Evolutionary conservation across 345 rosid species (phyloP).

Genomic region (Garcia nutans): DNA sequence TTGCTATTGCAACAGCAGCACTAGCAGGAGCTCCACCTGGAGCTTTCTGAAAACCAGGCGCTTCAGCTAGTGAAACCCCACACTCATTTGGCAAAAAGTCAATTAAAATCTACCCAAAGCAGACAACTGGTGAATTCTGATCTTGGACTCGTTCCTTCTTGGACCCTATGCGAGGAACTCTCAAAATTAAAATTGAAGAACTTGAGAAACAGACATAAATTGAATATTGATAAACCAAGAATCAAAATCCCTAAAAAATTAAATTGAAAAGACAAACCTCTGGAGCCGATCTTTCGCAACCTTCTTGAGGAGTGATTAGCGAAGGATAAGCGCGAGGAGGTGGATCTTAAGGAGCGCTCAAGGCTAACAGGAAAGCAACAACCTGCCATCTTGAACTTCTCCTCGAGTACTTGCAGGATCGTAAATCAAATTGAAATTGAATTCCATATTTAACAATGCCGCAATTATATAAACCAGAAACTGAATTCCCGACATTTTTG

Average conservation of each 20-base stretch:
- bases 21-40: constrained; percentile 99
- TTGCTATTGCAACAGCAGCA: constrained; percentile 87
- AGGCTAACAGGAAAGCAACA: neutral
- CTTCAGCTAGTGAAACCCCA: constrained; percentile 89
- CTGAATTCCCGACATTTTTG: neutral
- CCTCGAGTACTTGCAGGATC: neutral
- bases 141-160: neutral
- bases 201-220: neutral
- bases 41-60: constrained; percentile 91
- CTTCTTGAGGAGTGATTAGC: neutral
- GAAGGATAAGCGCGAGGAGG: neutral
- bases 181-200: too few relatives aligned
- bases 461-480: neutral
- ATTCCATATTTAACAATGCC: neutral
- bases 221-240: neutral
- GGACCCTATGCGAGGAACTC: neutral
- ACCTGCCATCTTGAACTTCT: neutral
- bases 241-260: too few relatives aligned
- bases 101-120: constrained; percentile 90
- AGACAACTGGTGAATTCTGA: constrained; percentile 52
- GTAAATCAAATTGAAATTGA: neutral
- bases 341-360: neutral
- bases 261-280: neutral
- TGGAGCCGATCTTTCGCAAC: neutral
- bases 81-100: constrained; percentile 85